Percentiles rank a stretch among this genome's conserved stretches.
phyloP scores from a whole-genome alignment of 768 basidiomycete species.

The Gyrodon lividus region DNA sequence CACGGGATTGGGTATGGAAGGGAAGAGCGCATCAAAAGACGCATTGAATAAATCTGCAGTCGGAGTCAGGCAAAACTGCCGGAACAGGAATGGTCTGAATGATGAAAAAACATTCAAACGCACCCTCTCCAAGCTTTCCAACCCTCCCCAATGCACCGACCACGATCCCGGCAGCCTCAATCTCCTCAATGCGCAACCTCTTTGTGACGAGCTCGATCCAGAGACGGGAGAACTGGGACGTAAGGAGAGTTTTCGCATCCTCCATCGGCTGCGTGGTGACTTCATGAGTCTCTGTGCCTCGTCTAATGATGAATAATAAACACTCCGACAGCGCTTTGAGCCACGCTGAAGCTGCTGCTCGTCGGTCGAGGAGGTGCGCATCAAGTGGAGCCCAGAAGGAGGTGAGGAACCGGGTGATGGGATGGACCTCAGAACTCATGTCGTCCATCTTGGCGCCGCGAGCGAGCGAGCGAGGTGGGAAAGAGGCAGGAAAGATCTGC shows the following conservation, averaged over 20 bases:
- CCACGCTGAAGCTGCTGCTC: slow-evolving; percentile 44
- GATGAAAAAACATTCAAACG: slow-evolving; percentile 28
- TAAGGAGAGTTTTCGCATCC: slow-evolving; percentile 34
- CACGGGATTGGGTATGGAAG: slow-evolving; percentile 8
- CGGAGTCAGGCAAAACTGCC: slow-evolving; percentile 4
- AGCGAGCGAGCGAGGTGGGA: slow-evolving; percentile 10
- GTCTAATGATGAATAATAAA: slow-evolving; percentile 52
- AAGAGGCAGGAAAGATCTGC: slow-evolving; percentile 21
- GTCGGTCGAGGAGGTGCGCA: slow-evolving; percentile 25
- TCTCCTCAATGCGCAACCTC: slow-evolving; percentile 47
- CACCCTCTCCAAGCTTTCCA: slow-evolving; percentile 44
- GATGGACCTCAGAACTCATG: slow-evolving; percentile 12
- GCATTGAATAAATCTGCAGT: slow-evolving; percentile 44
- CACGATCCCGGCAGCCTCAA: slow-evolving; percentile 43
- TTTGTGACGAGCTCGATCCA: slow-evolving; percentile 48
- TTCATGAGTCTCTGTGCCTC: slow-evolving; percentile 4
- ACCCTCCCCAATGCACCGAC: slow-evolving; percentile 43
- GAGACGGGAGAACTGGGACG: slow-evolving; percentile 43
- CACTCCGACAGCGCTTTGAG: slow-evolving; percentile 76
- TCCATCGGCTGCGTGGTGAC: slow-evolving; percentile 1
- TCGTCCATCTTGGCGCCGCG: neutral
- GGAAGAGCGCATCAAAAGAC: slow-evolving; percentile 46
- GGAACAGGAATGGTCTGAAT: slow-evolving; percentile 28
- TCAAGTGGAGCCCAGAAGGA: slow-evolving; percentile 85
- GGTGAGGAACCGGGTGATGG: slow-evolving; percentile 55